Conservation (phyloP, 352 stramenopile genomes). For the Globisporangium abappressorium region DNA sequence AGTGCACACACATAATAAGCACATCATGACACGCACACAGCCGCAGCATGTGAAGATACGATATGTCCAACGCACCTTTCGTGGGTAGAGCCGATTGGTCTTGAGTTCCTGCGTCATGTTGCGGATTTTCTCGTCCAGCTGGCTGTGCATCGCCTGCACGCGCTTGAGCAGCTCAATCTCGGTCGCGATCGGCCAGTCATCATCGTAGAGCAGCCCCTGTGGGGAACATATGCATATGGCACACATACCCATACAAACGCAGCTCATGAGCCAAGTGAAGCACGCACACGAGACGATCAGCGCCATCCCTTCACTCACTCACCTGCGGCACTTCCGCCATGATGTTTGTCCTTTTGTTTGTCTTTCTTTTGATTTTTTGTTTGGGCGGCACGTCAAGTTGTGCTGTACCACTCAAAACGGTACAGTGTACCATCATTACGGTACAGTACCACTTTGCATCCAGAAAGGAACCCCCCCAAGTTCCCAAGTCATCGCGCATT, state of each 20-base stretch:
- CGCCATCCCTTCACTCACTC: neutral
- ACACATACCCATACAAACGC: neutral
- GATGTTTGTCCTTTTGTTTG: too few relatives aligned
- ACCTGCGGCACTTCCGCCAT: slow-evolving; percentile 9
- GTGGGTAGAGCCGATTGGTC: slow-evolving; percentile 57
- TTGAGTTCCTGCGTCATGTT: slow-evolving; percentile 54
- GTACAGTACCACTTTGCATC: slow-evolving; percentile 1
- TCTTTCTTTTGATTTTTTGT: too few relatives aligned
- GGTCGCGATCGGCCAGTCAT: slow-evolving; percentile 48
- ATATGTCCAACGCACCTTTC: slow-evolving; percentile 20
- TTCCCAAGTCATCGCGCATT: neutral
- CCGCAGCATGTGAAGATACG: neutral
- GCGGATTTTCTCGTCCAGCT: slow-evolving; percentile 44
- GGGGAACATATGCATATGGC: neutral
- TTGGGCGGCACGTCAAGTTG: too few relatives aligned
- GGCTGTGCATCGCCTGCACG: slow-evolving; percentile 35
- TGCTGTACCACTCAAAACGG: neutral
- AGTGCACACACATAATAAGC: neutral
- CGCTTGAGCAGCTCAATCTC: slow-evolving; percentile 60
- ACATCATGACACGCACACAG: neutral
- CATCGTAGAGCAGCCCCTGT: slow-evolving; percentile 41
- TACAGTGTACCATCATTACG: neutral
- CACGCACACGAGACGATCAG: neutral
- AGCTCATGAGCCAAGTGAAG: neutral
- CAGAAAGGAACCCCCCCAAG: neutral